phyloP scores from a whole-genome alignment of 2,329 filamentous ascomycete genomes.

The Xylariaceae sp. region DNA sequence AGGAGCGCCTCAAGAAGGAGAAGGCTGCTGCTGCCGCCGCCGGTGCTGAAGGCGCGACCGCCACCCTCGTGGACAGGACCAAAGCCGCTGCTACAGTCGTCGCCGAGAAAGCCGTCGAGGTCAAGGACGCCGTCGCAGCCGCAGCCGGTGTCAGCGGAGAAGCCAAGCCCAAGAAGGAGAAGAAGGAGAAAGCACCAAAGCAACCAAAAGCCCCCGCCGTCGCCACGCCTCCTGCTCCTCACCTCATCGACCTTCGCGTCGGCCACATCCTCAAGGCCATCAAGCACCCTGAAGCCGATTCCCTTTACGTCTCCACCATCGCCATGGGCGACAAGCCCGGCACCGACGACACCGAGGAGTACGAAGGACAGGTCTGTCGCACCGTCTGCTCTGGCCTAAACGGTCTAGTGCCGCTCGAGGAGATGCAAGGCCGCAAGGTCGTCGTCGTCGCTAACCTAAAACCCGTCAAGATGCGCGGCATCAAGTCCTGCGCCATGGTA shows the following conservation, averaged over 20 bases:
- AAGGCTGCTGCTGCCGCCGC: slow-evolving; percentile 66
- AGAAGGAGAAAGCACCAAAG: slow-evolving; percentile 85
- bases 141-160: slow-evolving; percentile 36
- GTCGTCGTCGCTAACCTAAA: slow-evolving; percentile 97
- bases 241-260: slow-evolving; percentile 89
- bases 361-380: slow-evolving; percentile 85
- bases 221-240: slow-evolving; percentile 74
- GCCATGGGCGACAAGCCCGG: slow-evolving; percentile 85
- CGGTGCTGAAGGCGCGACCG: slow-evolving; percentile 33
- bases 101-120: slow-evolving; percentile 47
- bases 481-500: slow-evolving; percentile 76
- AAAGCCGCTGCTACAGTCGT: slow-evolving; percentile 57
- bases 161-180: slow-evolving; percentile 69
- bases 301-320: slow-evolving; percentile 91
- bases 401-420: slow-evolving; percentile 83
- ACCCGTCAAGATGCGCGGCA: slow-evolving; percentile 96
- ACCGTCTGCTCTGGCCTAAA: slow-evolving; percentile 97
- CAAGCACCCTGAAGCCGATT: slow-evolving; percentile 95
- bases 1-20: slow-evolving; percentile 94
- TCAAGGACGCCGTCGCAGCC: slow-evolving; percentile 50
- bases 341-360: slow-evolving; percentile 83
- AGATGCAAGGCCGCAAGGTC: slow-evolving; percentile 96
- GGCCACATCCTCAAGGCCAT: slow-evolving; percentile 96
- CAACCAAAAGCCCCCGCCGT: slow-evolving; percentile 63
- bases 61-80: slow-evolving; percentile 54